Evolutionary conservation across 2,329 filamentous ascomycete species (phyloP).

Genomic region (Talaromyces sp.): DNA sequence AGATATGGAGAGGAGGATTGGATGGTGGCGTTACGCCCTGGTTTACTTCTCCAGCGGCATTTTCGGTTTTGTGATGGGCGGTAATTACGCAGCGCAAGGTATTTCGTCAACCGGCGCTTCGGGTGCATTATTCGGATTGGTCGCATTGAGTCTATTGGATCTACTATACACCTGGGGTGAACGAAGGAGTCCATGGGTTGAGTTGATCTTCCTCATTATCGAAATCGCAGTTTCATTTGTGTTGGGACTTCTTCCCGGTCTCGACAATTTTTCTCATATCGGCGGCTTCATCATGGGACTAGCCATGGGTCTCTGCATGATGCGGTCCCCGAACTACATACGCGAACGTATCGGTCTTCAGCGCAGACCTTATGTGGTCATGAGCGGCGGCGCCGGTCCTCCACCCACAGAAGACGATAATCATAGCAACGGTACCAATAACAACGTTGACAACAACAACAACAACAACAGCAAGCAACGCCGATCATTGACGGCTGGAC

Average conservation of each 20-base stretch:
- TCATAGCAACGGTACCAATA: background rate
- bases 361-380: slow-evolving; percentile 65
- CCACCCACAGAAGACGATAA: slow-evolving; percentile 22
- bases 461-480: slow-evolving; percentile 44
- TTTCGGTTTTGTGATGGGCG: slow-evolving; percentile 91
- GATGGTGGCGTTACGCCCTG: slow-evolving; percentile 78
- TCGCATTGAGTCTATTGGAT: slow-evolving; percentile 83
- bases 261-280: slow-evolving; percentile 98
- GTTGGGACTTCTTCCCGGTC: slow-evolving; percentile 80
- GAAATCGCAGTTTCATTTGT: slow-evolving; percentile 89
- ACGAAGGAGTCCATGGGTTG: slow-evolving; percentile 70
- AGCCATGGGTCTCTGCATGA: slow-evolving; percentile 75
- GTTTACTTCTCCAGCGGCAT: slow-evolving; percentile 91
- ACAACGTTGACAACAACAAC: slow-evolving; percentile 38
- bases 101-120: slow-evolving; percentile 86
- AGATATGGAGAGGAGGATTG: slow-evolving; percentile 90
- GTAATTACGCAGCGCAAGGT: slow-evolving; percentile 80
- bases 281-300: slow-evolving; percentile 93
- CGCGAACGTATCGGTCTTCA: slow-evolving; percentile 69
- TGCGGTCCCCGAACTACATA: slow-evolving; percentile 81
- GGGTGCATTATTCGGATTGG: slow-evolving; percentile 83
- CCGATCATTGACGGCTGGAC: slow-evolving; percentile 14
- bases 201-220: slow-evolving; percentile 80
- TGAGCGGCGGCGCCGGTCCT: slow-evolving; percentile 50
- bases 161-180: slow-evolving; percentile 89